Evolutionary conservation across 208 protist species (phyloP), one percentile per base, ranked within the genome.

Genomic region (Tritrichomonas musculus): DNA sequence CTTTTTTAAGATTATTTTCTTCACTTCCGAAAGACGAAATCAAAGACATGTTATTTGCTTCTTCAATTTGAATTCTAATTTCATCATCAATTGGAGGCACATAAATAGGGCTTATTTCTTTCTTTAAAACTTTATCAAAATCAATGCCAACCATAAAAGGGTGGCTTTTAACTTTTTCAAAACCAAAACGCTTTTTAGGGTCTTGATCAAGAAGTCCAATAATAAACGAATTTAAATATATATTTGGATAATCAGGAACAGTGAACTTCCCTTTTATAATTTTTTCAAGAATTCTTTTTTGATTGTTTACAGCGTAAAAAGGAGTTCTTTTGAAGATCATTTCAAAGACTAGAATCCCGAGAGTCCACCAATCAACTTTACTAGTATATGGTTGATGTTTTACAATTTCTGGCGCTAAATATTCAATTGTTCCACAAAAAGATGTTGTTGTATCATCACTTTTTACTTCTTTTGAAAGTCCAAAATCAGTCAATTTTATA

Each of bases 381-480:
- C 57, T 57, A 27, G 9, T 57, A 49, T 88, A 88, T 13, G 77
- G 77, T 11, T 88, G 0, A 17, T 88, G 77, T 17, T 27, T 9
- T 14, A 88, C 47, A 39, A 73, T 93, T 94, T 49, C 65, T 57
- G n/a, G 94, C 72, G 65, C 95, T 17, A 94, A 30, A 82, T 97
- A 97, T 69, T 97, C 96, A 30, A 95, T 95, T 20, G 96, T 97
- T 49, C 96, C 96, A 93, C 96, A 97, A 92, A 97, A 96, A 14
- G 96, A 97, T 60, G 92, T 92, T 2, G 96, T 96, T 36, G 93
- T 82, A 57, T 94, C 92, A 2, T 17, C 8, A 3, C 3, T 20
- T 44, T 17, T 13, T 49, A 92, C 20, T 93, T 96, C 94, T 93
- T 97, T 97, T 3, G 96, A 97, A 20, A 97, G 77, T 14, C 96